phyloP scores from a whole-genome alignment of 768 basidiomycete genomes.

The Russula abietina region DNA sequence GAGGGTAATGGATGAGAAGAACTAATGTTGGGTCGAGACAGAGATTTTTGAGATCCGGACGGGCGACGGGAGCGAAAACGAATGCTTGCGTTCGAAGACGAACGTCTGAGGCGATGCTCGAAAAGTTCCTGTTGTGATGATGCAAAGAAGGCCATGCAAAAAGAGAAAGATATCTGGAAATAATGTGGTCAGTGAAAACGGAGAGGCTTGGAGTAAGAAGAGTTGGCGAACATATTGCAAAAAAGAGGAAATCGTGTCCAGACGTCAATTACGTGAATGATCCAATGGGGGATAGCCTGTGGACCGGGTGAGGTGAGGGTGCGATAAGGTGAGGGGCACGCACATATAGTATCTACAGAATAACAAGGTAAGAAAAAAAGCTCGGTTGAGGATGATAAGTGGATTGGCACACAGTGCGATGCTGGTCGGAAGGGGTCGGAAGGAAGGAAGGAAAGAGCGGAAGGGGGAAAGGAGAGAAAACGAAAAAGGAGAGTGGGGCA shows the following conservation, averaged over 20 bases:
- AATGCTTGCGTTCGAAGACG: conserved; percentile 15
- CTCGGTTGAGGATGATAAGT: background rate
- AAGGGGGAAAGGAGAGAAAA: conserved; percentile 6
- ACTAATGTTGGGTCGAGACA: background rate
- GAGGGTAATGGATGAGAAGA: background rate
- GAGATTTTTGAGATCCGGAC: background rate
- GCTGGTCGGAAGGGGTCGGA: background rate
- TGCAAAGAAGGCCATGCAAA: conserved; percentile 23
- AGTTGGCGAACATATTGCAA: background rate
- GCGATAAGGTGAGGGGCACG: background rate
- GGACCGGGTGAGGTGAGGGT: background rate
- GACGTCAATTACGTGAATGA: conserved; percentile 19
- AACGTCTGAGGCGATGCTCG: conserved; percentile 23
- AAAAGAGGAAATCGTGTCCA: conserved; percentile 12
- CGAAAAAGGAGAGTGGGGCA: conserved; percentile 7
- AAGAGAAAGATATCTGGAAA: background rate
- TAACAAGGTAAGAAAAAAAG: background rate
- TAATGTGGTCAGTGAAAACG: background rate
- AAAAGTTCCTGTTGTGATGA: conserved; percentile 18
- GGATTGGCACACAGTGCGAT: conserved; percentile 18
- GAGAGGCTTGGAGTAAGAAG: background rate
- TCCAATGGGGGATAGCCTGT: conserved; percentile 13
- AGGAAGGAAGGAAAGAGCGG: conserved; percentile 20
- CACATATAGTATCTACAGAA: conserved; percentile 11
- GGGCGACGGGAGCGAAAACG: conserved; percentile 9